Percentiles rank a stretch among this genome's conserved stretches.
These are phyloP conservation scores for Drosera spatulata DNA, from an alignment of 179 eudicot species.

Conservation along the genomic window DNA sequence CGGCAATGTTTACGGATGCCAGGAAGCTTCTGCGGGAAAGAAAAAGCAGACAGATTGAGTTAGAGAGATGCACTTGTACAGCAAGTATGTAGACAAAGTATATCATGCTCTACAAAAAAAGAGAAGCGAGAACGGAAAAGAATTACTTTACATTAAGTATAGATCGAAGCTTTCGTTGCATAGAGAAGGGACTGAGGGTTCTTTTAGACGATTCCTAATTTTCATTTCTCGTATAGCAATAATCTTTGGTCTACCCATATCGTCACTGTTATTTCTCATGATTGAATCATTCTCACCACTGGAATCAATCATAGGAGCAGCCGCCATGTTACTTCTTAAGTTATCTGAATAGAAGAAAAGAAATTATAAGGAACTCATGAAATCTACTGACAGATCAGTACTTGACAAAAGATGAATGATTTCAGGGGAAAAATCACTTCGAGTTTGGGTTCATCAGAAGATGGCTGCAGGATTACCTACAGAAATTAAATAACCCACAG, in stretches of 20 bases:
- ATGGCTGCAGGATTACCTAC: no score
- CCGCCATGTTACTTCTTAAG: slow-evolving; percentile 12
- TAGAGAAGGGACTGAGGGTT: slow-evolving; percentile 5
- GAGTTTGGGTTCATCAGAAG: no score
- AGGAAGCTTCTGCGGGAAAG: slow-evolving; percentile 48
- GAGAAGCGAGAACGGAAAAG: not conserved
- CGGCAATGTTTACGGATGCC: slow-evolving; percentile 65
- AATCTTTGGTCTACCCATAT: slow-evolving; percentile 13
- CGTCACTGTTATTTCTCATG: slow-evolving; percentile 3
- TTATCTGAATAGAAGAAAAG: slow-evolving; percentile 17
- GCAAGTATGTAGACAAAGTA: not conserved
- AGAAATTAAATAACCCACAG: no score
- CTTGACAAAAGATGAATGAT: no score
- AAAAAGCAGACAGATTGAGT: not conserved
- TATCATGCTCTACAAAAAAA: not conserved
- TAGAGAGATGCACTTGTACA: not conserved
- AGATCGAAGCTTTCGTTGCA: slow-evolving; percentile 41
- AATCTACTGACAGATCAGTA: no score
- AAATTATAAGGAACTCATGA: not conserved
- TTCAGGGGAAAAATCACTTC: no score
- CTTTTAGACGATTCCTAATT: slow-evolving; percentile 9
- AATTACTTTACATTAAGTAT: slow-evolving; percentile 43
- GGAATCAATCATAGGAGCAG: slow-evolving; percentile 17
- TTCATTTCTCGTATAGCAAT: slow-evolving; percentile 16
- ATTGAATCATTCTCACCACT: slow-evolving; percentile 8